phyloP scores from a whole-genome alignment of 2,329 filamentous ascomycete species.

The Amauroascus niger region DNA sequence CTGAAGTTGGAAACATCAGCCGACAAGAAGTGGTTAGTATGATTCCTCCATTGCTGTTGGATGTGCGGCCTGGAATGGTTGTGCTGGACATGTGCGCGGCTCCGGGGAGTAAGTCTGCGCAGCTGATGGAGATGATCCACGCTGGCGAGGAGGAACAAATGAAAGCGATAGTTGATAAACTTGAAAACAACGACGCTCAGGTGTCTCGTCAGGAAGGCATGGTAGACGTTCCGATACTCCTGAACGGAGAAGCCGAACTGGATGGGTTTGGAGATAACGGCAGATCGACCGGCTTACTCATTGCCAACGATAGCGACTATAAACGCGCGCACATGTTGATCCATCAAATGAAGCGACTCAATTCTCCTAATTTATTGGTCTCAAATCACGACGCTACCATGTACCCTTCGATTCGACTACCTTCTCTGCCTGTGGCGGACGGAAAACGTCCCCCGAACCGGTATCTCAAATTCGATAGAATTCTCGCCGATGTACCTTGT shows the following conservation, averaged over 20 bases:
- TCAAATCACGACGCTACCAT: conserved; percentile 97
- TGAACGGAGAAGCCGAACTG: conserved; percentile 39
- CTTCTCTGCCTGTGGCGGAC: conserved; percentile 45
- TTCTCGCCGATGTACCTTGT: conserved; percentile 92
- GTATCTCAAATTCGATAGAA: conserved; percentile 94
- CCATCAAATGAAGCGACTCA: conserved; percentile 93
- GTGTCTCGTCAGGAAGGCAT: conserved; percentile 17
- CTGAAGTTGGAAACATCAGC: conserved; percentile 92
- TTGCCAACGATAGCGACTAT: conserved; percentile 95
- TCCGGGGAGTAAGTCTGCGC: conserved; percentile 91
- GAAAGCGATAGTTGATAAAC: conserved; percentile 56
- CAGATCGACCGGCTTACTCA: conserved; percentile 77
- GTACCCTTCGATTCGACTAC: conserved; percentile 86
- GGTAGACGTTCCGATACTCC: conserved; percentile 18
- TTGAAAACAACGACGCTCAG: conserved; percentile 50
- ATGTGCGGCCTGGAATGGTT: conserved; percentile 80
- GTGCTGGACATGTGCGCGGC: conserved; percentile 94
- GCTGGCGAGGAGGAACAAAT: conserved; percentile 82
- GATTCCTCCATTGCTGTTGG: conserved; percentile 92
- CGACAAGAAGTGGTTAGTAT: conserved; percentile 97
- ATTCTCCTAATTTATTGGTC: conserved; percentile 91
- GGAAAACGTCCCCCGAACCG: conserved; percentile 47
- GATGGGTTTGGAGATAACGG: conserved; percentile 64
- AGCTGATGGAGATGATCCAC: conserved; percentile 90
- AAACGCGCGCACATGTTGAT: conserved; percentile 95